A percentile compares a stretch with the other conserved stretches of the same genome.
These are phyloP conservation scores for Puccinellia tenuiflora DNA, from an alignment of 176 grass and related monocot genomes.

Conservation along the genomic window DNA sequence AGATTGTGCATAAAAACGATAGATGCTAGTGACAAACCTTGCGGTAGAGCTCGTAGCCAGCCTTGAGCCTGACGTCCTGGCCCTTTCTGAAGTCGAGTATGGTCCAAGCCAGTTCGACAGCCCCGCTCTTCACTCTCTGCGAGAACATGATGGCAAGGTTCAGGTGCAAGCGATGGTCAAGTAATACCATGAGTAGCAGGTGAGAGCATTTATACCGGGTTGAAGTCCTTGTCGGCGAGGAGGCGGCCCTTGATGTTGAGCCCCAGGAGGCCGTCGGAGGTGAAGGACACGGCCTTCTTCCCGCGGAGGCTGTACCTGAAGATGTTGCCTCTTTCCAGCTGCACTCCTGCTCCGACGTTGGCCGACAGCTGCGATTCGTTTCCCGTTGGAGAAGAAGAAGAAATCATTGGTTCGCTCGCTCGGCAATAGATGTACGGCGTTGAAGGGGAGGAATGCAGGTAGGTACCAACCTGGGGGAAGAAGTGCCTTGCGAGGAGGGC, in stretches of 20 bases:
- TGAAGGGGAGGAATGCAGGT: background rate
- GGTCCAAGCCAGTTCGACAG: conserved; percentile 65
- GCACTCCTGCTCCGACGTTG: conserved; percentile 52
- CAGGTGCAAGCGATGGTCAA: background rate
- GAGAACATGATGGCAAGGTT: background rate
- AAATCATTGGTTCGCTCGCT: background rate
- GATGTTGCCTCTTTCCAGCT: conserved; percentile 36
- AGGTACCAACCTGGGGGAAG: conserved; percentile 38
- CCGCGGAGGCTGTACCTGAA: conserved; percentile 53
- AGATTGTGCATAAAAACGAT: background rate
- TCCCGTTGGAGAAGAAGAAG: background rate
- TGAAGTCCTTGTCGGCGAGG: conserved; percentile 49
- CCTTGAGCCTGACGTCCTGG: conserved; percentile 87
- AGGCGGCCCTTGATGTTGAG: conserved; percentile 60
- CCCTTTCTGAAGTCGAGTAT: conserved; percentile 65
- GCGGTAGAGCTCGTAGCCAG: conserved; percentile 55
- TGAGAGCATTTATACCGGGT: conserved; percentile 23
- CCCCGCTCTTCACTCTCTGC: conserved; percentile 47
- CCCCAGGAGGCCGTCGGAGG: conserved; percentile 26
- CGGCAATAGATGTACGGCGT: background rate
- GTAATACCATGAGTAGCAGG: background rate
- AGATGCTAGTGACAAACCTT: conserved; percentile 36
- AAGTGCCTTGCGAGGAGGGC: conserved; percentile 57
- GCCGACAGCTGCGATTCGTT: conserved; percentile 40
- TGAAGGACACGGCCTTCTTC: conserved; percentile 58